phyloP scores from a whole-genome alignment of 176 grass and related monocot species.

The Oryza glumipatula region DNA sequence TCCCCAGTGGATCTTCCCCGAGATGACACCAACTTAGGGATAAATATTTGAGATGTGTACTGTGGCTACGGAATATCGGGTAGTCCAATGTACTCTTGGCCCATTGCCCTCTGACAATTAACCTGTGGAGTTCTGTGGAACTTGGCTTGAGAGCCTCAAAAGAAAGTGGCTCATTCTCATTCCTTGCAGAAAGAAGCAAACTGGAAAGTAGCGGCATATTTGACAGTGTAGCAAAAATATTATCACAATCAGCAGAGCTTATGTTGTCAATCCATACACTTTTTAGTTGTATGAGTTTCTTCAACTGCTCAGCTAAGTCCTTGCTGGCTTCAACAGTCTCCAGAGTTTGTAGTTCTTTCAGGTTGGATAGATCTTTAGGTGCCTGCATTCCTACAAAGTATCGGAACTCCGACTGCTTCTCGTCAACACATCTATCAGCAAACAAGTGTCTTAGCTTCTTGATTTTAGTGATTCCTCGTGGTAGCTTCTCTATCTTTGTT shows the following conservation, averaged over 20 bases:
- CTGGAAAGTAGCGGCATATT: conserved; percentile 4
- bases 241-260: neutral
- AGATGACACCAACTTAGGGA: no score
- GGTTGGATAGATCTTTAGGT: conserved; percentile 36
- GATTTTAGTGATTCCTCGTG: conserved; percentile 27
- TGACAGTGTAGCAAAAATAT: conserved; percentile 16
- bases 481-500: conserved; percentile 40
- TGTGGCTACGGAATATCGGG: no score
- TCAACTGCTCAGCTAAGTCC: conserved; percentile 43
- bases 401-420: conserved; percentile 29
- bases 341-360: conserved; percentile 46
- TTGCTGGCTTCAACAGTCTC: conserved; percentile 36
- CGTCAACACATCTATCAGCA: conserved; percentile 34
- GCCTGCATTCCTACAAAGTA: conserved; percentile 44
- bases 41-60: no score
- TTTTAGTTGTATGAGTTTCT: conserved; percentile 36
- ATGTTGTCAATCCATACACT: conserved; percentile 37
- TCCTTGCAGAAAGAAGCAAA: conserved; percentile 30
- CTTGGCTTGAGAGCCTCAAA: neutral
- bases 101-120: no score
- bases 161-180: conserved; percentile 17
- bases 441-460: conserved; percentile 41
- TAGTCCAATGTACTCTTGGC: no score
- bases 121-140: no score
- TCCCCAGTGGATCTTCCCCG: no score